Conservation (phyloP, 305 asterid genomes). For the Caryopteris hybrid region DNA sequence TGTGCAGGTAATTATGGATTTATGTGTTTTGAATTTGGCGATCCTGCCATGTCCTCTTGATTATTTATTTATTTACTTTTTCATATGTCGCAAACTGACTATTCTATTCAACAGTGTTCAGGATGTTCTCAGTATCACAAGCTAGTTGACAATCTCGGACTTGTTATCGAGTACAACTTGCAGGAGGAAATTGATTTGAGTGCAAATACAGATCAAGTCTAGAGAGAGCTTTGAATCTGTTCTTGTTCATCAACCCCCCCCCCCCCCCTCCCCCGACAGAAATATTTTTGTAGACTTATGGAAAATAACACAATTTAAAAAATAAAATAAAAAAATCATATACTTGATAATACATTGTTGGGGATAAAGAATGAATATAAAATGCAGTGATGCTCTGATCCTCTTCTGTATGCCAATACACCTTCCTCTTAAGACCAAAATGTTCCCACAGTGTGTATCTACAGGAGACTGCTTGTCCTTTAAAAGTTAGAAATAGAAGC, state of each 20-base stretch:
- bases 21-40: background rate
- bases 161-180: slow-evolving; percentile 73
- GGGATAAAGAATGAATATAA: slow-evolving; percentile 34
- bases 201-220: slow-evolving; percentile 40
- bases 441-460: slow-evolving; percentile 21
- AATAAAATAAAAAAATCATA: slow-evolving; percentile 22
- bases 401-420: slow-evolving; percentile 51
- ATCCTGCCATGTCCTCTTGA: background rate
- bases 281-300: slow-evolving; percentile 10
- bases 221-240: slow-evolving; percentile 17
- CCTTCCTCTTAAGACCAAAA: slow-evolving; percentile 24
- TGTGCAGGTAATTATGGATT: slow-evolving; percentile 57
- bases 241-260: background rate
- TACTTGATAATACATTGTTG: slow-evolving; percentile 20
- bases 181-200: slow-evolving; percentile 48
- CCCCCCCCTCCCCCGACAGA: background rate
- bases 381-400: slow-evolving; percentile 51
- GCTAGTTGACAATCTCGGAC: slow-evolving; percentile 94
- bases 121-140: slow-evolving; percentile 87
- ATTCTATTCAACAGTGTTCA: slow-evolving; percentile 61
- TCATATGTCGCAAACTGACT: background rate
- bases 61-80: background rate
- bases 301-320: slow-evolving; percentile 19
- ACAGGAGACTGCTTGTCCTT: slow-evolving; percentile 22
- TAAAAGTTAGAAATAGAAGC: slow-evolving; percentile 36